A percentile compares a stretch with the other conserved stretches of the same genome.
phyloP scores from a whole-genome alignment of 768 basidiomycete species.

The Pleurotus ostreatus region DNA sequence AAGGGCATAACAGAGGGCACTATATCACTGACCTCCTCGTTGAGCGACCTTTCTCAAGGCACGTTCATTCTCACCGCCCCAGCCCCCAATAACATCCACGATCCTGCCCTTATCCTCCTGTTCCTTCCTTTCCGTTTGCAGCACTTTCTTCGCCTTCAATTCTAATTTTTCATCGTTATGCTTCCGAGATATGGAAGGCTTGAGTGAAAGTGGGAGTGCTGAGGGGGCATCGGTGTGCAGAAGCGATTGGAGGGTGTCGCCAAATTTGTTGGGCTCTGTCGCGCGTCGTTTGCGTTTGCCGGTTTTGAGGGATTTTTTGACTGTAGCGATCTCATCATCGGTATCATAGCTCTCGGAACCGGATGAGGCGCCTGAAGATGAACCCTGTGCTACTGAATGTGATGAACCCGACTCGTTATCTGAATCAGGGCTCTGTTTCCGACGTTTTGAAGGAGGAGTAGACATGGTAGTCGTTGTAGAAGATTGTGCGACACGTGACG shows the following conservation, averaged over 20 bases:
- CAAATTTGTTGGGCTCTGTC: slow-evolving; percentile 70
- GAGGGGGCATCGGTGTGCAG: slow-evolving; percentile 71
- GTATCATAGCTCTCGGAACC: slow-evolving; percentile 37
- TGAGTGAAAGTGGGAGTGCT: slow-evolving; percentile 69
- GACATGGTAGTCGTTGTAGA: slow-evolving; percentile 32
- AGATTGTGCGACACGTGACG: too few species aligned
- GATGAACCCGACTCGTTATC: slow-evolving; percentile 17
- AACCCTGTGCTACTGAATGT: slow-evolving; percentile 13
- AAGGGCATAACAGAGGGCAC: background rate
- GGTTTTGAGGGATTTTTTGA: slow-evolving; percentile 76
- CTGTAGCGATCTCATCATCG: slow-evolving; percentile 59
- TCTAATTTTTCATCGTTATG: slow-evolving; percentile 77
- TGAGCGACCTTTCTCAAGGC: slow-evolving; percentile 81
- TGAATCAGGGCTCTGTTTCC: slow-evolving; percentile 34
- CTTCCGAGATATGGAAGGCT: slow-evolving; percentile 65
- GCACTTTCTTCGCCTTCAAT: slow-evolving; percentile 61
- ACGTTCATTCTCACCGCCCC: slow-evolving; percentile 82
- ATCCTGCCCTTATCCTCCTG: slow-evolving; percentile 67
- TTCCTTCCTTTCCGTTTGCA: slow-evolving; percentile 69
- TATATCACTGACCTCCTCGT: slow-evolving; percentile 58
- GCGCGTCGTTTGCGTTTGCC: slow-evolving; percentile 81
- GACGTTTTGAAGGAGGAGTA: slow-evolving; percentile 41
- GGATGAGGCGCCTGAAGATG: slow-evolving; percentile 20
- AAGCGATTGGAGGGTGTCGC: slow-evolving; percentile 67
- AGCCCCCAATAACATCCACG: slow-evolving; percentile 76